Base-by-base conservation (phyloP, 441 rosid genomes). In the Pelargonium fulgidum region DNA sequence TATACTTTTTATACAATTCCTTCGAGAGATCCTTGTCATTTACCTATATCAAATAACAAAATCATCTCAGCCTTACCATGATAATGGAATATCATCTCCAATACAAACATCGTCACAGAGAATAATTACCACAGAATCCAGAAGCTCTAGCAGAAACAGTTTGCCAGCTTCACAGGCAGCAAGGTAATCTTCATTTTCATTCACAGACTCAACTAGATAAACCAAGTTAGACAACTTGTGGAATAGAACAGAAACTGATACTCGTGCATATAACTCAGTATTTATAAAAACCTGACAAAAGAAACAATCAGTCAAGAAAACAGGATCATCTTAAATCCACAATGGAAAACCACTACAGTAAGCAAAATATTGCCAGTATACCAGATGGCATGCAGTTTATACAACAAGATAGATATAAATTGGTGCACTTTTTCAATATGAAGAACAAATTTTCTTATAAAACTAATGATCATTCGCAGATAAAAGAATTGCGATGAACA, bases 261-360 rank as follows among this genome's bases (percentile, higher is more conserved):
- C 96, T 45, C 99, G 97, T 54, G 93, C 96, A 84, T 85, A 94
- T 73, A 94, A 78, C 81, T 94, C 99, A 44, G 96, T 91, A 82
- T 91, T 94, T 81, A 89, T 85, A 82, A 87, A 91, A 67, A 83
- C 87, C 97, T 94, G 82, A 65, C 26, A 68, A 64, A 36, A 80
- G 50, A 79, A 73, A 61, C 13, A 72, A 70, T 19, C 67, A 68
- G 66, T 73, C 54, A 69, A 54, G 64, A 13, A 17, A 29, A 52
- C 59, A 41, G 56, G 9, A 50, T 47, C 64, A 47, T 24, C 11
- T 59, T 22, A 26, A 33, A 68, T 54, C 11, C 19, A 36, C 59
- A 39, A 64, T 8, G 68, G 29, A 76, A 4, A 63, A 62, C 33
- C 24, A 72, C 52, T 66, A 68, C 12, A 13, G 39, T 16, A 14